Evolutionary conservation across 2,329 filamentous ascomycete genomes (phyloP), one percentile per base, ranked within the genome.

Genomic region (Pseudogymnoascus pannorum): DNA sequence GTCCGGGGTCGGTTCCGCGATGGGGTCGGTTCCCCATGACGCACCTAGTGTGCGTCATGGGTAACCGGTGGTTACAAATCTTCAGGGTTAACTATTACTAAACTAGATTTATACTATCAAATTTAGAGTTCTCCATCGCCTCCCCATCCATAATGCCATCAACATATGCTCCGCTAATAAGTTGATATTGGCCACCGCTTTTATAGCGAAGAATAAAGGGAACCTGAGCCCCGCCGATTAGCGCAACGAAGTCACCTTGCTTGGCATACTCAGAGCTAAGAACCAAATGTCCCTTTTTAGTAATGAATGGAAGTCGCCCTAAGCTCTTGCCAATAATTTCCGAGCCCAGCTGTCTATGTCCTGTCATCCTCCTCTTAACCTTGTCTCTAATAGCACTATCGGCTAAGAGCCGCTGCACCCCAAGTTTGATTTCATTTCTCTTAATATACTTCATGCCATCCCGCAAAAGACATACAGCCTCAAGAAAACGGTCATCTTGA

Each of bases 131-230:
- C 40, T 54, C 40, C 51, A 61, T 64, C 16, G 54, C 59, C 59
- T 69, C 67, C 20, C 69, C 69, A 33, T 69, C 64, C 65, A 69
- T 68, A 5, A 70, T 64, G 6, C 68, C 68, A 44, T 70, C 64
- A 1, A 70, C 64, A 63, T 70, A 71, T 18, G 66, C 63, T 51
- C 69, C 68, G 3, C 70, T 67, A 20, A 71, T 57, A 22, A 71
- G 65, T 22, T 62, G 60, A 60, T 63, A 70, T 48, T 62, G 33
- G 18, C 62, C 64, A 31, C 60, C 62, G 29, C 18, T 44, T 26
- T 20, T 36, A 35, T 29, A 31, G 18, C 59, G 54, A 29, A 61
- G 29, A 31, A 63, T 38, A 59, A 61, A 59, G 11, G 62, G 62
- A 44, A 63, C 40, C 26, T 63, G 59, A 29, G 22, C 58, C 9